These are phyloP conservation scores for Hypoxylon intermedium DNA, from an alignment of 495 filamentous ascomycete genomes.

Conservation along the genomic window DNA sequence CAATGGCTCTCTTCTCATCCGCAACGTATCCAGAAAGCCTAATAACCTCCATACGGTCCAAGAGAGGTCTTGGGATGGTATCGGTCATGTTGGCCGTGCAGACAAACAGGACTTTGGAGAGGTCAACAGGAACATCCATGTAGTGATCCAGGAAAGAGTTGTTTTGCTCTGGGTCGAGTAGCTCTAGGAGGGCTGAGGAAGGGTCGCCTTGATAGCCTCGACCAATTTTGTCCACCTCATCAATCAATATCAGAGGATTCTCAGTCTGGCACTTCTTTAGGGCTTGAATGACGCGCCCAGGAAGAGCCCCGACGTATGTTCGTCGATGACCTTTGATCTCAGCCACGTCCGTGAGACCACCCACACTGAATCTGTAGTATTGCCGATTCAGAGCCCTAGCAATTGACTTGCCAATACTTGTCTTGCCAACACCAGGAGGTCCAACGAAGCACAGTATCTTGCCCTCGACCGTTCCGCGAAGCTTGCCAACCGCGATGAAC, in stretches of 20 bases:
- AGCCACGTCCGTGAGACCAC: conserved; percentile 96
- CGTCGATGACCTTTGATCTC: conserved; percentile 98
- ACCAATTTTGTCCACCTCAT: conserved; percentile 98
- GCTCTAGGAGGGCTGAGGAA: conserved; percentile 89
- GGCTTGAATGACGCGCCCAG: conserved; percentile 96
- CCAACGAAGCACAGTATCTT: conserved; percentile 99
- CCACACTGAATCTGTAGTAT: conserved; percentile 98
- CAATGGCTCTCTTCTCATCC: conserved; percentile 99
- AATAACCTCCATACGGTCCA: conserved; percentile 99
- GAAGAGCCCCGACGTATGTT: conserved; percentile 96
- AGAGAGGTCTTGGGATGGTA: conserved; percentile 91
- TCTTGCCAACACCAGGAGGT: conserved; percentile 95
- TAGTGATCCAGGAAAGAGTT: conserved; percentile 98
- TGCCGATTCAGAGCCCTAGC: conserved; percentile 91
- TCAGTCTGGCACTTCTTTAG: conserved; percentile 99
- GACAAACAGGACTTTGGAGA: conserved; percentile 98
- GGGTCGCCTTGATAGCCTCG: conserved; percentile 95
- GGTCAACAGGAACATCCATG: conserved; percentile 97
- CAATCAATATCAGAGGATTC: conserved; percentile 95
- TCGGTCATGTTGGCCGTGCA: conserved; percentile 99
- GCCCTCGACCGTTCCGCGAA: conserved; percentile 95
- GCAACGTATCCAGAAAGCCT: conserved; percentile 95
- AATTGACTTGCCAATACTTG: conserved; percentile 97
- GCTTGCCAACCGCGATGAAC: conserved; percentile 97
- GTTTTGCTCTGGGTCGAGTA: conserved; percentile 98